Evolutionary conservation across 164 flowering plant genomes (phyloP).

Genomic region (Berberis vulgaris): DNA sequence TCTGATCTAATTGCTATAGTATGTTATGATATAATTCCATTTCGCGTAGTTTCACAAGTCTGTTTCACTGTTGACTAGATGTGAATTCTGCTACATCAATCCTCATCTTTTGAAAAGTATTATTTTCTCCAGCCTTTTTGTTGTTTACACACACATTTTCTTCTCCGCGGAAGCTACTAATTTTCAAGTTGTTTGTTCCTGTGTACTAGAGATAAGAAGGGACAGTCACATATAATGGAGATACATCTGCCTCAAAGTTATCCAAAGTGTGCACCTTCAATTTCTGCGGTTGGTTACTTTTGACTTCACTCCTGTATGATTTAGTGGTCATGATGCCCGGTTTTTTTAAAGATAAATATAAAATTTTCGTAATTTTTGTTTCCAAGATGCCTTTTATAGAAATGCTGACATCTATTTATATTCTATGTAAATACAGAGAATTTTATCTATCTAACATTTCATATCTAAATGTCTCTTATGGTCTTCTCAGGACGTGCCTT

Average conservation of each 20-base stretch:
- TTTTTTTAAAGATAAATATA: neutral
- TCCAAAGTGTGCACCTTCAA: conserved; percentile 51
- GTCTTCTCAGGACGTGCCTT: conserved; percentile 60
- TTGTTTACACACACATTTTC: too few relatives aligned
- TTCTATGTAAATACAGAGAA: neutral
- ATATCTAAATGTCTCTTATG: neutral
- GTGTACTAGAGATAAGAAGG: conserved; percentile 43
- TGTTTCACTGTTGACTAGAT: too few relatives aligned
- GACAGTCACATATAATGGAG: conserved; percentile 45
- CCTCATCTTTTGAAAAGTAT: too few relatives aligned
- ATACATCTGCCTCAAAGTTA: conserved; percentile 42
- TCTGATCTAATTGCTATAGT: too few relatives aligned
- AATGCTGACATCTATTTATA: neutral
- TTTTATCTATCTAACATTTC: neutral
- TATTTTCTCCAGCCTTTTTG: too few relatives aligned
- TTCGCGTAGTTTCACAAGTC: too few relatives aligned
- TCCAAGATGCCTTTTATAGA: too few relatives aligned
- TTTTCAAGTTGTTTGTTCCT: conserved; percentile 2
- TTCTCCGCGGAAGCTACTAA: neutral
- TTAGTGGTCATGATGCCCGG: neutral
- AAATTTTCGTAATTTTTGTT: too few relatives aligned
- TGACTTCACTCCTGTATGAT: neutral
- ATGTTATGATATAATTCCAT: too few relatives aligned
- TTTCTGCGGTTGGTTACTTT: conserved; percentile 49
- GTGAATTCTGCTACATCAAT: too few relatives aligned